Base-by-base conservation (phyloP, 1,284 basidiomycete genomes). In the Puccinia hordei region DNA sequence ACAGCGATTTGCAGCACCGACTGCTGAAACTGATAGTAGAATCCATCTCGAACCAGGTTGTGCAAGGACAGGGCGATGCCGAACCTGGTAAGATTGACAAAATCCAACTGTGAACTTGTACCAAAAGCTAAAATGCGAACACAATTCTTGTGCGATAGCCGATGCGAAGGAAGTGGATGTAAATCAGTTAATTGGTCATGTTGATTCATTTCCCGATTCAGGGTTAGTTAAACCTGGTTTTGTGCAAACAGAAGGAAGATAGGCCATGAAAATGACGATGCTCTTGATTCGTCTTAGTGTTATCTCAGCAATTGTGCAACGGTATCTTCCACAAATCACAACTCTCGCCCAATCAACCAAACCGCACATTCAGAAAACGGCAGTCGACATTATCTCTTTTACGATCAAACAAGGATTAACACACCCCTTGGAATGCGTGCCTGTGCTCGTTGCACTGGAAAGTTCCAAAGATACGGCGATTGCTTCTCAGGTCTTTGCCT, bases 381-480 rank as follows among this genome's bases (percentile, higher is more conserved):
- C 95, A 3, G 90, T 97, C 76, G 95, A 98, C 83, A 92, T 99
- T 55, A 86, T 99, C 69, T 91, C 90, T 46, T 95, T 96, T 83
- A 95, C 95, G 0, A 90, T 99, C 83, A 93, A 92, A 84, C 95
- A 98, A 86, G 97, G 97, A 0, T 88, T 99, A 55, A 93, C 94
- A 17, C 96, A 99, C 86, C 97, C 97, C 0, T 88, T 98, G 4
- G 91, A 93, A 90, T 96, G 93, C 57, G 91, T 98, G 83, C 95
- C 97, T 0, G 90, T 94, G 41, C 92, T 99, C 78, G 90, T 99
- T 15, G 93, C 96, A 1, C 89, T 99, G 17, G 95, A 98, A 86
- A 97, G 95, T 0, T 92, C 92, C 82, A 88, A 91, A 2, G 89
- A 89, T 73, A 82, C 86, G 0, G 85, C 86, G 1, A 87, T 95